Base-by-base conservation (phyloP, 2,329 filamentous ascomycete genomes). In the Hypoxylon sp. region DNA sequence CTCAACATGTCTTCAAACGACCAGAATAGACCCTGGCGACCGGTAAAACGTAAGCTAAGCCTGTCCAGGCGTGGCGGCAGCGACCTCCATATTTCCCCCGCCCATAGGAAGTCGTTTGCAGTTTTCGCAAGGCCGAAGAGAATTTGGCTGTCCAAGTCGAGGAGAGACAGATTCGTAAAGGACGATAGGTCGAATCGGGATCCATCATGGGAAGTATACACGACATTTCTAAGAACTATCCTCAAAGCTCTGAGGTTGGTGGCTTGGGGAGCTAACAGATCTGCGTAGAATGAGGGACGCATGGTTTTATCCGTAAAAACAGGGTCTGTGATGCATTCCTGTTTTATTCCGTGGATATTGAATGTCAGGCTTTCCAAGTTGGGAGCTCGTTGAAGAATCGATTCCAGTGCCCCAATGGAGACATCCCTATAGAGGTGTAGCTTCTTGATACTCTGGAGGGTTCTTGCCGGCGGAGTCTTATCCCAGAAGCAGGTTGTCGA, bases 181-280 rank as follows among this genome's bases (percentile, higher is more conserved):
- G 17, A 13, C 1, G 58, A 67, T 1, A 69, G 32, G 13, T 69
- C 56, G 15, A 69, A 56, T 13, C n/a, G 13, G 13, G 67, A 61
- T 17, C 29, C 52, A 24, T 65, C 66, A 35, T 69, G 58, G 1
- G 50, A 31, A 11, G 35, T 8, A 29, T 48, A 60, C 0, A 3
- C 1, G 3, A 67, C 44, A 19, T 47, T 47, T 1, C n/a, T 29
- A 0, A 17, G 19, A 29, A 32, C n/a, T 11, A 67, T 19, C 1
- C 5, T 11, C 15, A 68, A 24, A 6, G 46, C 8, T 4, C 27
- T 53, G 4, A 68, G 51, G 13, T 13, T 48, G 17, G 21, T 3
- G 6, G 55, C 59, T 13, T 29, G 21, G 3, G 60, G 51, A 17
- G 55, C 50, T 2, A 68, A 3, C 19, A 68, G 7, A 7, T 37